A percentile compares a stretch with the other conserved stretches of the same genome.
Conservation (phyloP, 495 filamentous ascomycete genomes). For the Talaromyces ruber region DNA sequence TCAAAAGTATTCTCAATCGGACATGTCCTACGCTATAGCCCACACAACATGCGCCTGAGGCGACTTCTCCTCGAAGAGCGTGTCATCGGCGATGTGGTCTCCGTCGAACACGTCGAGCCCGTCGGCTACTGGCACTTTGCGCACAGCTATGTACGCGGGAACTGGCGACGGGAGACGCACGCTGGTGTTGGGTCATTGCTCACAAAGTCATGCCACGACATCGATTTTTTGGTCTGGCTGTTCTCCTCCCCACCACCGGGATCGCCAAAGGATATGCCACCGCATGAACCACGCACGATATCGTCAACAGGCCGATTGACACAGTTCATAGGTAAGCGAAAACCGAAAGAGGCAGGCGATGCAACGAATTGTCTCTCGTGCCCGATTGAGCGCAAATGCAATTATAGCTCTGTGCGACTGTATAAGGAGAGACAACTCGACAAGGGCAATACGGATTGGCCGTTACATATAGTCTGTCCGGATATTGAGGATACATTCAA, state of each 20-base stretch:
- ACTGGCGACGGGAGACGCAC: constrained; percentile 75
- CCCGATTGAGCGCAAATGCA: constrained; percentile 60
- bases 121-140: constrained; percentile 96
- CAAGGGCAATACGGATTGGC: constrained; percentile 62
- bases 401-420: constrained; percentile 74
- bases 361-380: constrained; percentile 89
- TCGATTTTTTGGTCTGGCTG: constrained; percentile 87
- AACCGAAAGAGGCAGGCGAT: constrained; percentile 60
- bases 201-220: constrained; percentile 91
- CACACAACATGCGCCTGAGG: constrained; percentile 80
- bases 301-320: constrained; percentile 53
- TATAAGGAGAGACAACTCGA: constrained; percentile 56
- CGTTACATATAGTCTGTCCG: constrained; percentile 76
- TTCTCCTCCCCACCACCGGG: constrained; percentile 25
- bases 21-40: constrained; percentile 71
- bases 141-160: constrained; percentile 88
- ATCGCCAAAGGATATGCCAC: constrained; percentile 16
- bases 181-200: constrained; percentile 51
- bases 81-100: constrained; percentile 74
- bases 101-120: constrained; percentile 85
- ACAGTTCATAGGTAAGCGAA: constrained; percentile 64
- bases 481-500: constrained; percentile 67
- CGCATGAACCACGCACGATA: constrained; percentile 68
- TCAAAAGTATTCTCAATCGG: constrained; percentile 69
- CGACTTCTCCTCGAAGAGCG: constrained; percentile 62